A percentile compares a stretch with the other conserved stretches of the same genome.
phyloP scores from a whole-genome alignment of 495 filamentous ascomycete species.

The Barbatosphaeria neglecta region DNA sequence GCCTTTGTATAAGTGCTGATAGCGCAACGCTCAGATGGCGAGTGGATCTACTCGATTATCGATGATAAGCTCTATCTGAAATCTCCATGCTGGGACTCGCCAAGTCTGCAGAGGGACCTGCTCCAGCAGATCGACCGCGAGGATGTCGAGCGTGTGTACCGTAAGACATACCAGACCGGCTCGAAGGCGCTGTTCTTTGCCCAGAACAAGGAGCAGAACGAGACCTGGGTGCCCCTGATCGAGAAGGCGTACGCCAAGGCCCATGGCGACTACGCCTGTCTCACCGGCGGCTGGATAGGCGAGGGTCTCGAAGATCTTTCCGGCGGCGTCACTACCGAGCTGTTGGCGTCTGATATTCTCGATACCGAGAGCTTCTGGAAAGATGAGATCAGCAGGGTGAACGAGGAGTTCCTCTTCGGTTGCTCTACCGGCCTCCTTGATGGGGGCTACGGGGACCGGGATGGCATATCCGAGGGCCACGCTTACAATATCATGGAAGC shows the following conservation, averaged over 20 bases:
- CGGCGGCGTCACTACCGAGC: conserved; percentile 79
- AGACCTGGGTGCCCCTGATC: conserved; percentile 87
- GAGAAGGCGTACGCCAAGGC: conserved; percentile 97
- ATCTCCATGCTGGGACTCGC: conserved; percentile 67
- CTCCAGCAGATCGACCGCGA: conserved; percentile 48
- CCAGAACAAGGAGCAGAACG: conserved; percentile 73
- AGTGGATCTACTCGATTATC: conserved; percentile 88
- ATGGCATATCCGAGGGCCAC: conserved; percentile 72
- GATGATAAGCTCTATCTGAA: conserved; percentile 73
- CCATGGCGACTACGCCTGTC: conserved; percentile 70
- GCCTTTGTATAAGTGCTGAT: neutral
- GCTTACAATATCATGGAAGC: conserved; percentile 89
- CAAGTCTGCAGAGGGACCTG: conserved; percentile 40
- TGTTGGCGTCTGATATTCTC: conserved; percentile 76
- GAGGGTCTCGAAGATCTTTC: conserved; percentile 91
- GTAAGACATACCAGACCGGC: conserved; percentile 63
- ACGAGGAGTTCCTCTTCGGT: conserved; percentile 82
- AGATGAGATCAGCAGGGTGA: conserved; percentile 76
- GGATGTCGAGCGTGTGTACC: conserved; percentile 65
- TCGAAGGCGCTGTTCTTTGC: conserved; percentile 83
- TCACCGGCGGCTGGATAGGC: conserved; percentile 76
- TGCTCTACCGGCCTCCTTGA: conserved; percentile 61
- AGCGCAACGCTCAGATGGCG: conserved; percentile 53
- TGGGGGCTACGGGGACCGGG: conserved; percentile 50
- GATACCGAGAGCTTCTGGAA: conserved; percentile 84